Evolutionary conservation across 306 rosid genomes (phyloP), one percentile per base, ranked within the genome.

Genomic region (Rosa lucieae): DNA sequence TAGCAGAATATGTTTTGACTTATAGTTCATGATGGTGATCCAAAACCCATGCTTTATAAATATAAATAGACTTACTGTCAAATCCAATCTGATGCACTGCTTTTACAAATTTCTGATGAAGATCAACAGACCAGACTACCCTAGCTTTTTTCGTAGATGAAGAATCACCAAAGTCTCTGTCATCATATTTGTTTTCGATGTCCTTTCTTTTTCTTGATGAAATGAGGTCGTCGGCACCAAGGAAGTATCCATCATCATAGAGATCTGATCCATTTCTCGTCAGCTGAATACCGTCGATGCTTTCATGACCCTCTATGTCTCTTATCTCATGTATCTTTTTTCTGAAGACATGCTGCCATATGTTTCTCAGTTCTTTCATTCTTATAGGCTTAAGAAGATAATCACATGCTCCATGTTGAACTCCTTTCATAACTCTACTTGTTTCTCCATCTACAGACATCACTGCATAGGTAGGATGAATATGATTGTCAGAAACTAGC

Each of bases 371-470:
- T 77, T 96, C 99, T 79, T 96, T 96, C 99, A 96, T 96, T 76
- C 99, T 86, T 85, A 96, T 96, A 0, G 99, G 99, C 82, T 96
- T 96, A 23, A 96, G 98, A 40, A 96, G 96, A 87, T 96, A 96
- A 81, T 96, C 99, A 47, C 99, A 96, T 5, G 99, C 99, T 37
- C 99, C 99, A 3, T 96, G 99, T 63, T 96, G 99, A 23, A 96
- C 99, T 1, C 99, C 99, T 87, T 91, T 96, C 99, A 96, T 96
- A 40, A 96, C 99, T 77, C 96, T 78, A 74, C 99, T 89, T 0
- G 96, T 96, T 75, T 96, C 99, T n/a, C 99, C 99, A 37, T 96
- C 99, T 1, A 96, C 98, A 0, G 99, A 96, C 99, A 96, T 96
- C 99, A 96, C 99, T 96, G 89, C 81, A 77, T 68, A 87, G 58